Conservation (phyloP, 2,329 filamentous ascomycete genomes). For the Calonectria hongkongensis region DNA sequence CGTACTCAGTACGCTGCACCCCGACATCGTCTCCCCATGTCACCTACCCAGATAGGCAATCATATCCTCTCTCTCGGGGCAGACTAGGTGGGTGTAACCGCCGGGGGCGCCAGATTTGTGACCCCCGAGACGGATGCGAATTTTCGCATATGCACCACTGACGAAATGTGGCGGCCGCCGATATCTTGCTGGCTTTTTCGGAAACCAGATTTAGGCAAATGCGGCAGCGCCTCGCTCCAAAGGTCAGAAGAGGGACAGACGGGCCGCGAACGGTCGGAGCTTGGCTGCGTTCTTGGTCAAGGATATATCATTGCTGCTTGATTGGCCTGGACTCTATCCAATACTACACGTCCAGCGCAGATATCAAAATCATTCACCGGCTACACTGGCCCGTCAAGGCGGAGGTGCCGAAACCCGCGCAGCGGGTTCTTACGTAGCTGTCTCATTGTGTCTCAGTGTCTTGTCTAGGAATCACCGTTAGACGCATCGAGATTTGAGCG, state of each 20-base stretch:
- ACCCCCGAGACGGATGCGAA: slow-evolving; percentile 2
- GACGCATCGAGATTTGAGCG: slow-evolving; percentile 6
- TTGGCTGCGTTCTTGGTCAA: neutral
- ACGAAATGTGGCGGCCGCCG: slow-evolving; percentile 8
- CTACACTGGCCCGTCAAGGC: neutral
- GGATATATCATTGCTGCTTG: slow-evolving; percentile 1
- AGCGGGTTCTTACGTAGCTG: neutral
- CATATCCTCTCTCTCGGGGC: slow-evolving; percentile 8
- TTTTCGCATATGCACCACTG: slow-evolving; percentile 22
- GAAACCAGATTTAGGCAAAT: slow-evolving; percentile 18
- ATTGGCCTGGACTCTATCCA: slow-evolving; percentile 4
- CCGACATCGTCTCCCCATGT: slow-evolving; percentile 23
- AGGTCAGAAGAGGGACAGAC: neutral
- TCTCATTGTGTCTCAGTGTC: slow-evolving; percentile 24
- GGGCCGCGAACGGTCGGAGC: neutral
- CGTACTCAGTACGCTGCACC: slow-evolving; percentile 21
- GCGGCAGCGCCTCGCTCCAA: neutral
- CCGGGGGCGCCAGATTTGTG: neutral
- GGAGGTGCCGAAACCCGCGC: slow-evolving; percentile 13
- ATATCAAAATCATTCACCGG: neutral
- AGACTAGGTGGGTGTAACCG: neutral
- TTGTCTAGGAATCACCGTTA: neutral
- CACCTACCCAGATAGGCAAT: slow-evolving; percentile 39
- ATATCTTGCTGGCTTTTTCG: slow-evolving; percentile 9
- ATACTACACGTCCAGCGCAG: neutral